Conservation (phyloP, 106 monocot genomes). For the Amphibolis antarctica region DNA sequence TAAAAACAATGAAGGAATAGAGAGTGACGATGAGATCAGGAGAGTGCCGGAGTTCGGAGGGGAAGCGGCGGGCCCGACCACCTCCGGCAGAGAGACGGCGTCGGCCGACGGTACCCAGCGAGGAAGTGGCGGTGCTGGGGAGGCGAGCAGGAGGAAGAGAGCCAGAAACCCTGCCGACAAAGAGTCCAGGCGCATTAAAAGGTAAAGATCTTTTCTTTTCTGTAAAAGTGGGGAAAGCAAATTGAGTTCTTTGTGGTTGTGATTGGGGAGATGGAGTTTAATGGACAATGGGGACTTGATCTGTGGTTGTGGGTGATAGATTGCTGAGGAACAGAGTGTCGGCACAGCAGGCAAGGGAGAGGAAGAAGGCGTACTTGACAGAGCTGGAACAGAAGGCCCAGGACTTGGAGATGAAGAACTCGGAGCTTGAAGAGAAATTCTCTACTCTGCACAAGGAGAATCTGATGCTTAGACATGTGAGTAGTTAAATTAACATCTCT, state of each 20-base stretch:
- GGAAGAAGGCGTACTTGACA: constrained; percentile 79
- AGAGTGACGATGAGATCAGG: constrained; percentile 75
- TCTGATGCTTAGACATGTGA: constrained; percentile 82
- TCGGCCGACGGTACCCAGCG: constrained; percentile 16
- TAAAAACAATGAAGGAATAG: constrained; percentile 33
- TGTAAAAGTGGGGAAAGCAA: neutral
- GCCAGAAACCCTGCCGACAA: constrained; percentile 64
- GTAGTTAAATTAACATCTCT: neutral
- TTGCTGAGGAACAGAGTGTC: constrained; percentile 82
- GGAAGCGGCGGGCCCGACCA: constrained; percentile 30
- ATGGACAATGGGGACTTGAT: neutral
- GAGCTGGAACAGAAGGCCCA: constrained; percentile 65
- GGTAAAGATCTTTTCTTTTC: constrained; percentile 28
- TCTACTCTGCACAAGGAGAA: constrained; percentile 85
- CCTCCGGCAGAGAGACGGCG: constrained; percentile 29
- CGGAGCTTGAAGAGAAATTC: constrained; percentile 74
- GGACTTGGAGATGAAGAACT: constrained; percentile 67
- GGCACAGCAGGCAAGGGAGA: constrained; percentile 80
- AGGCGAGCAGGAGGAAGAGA: constrained; percentile 45
- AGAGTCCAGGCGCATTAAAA: constrained; percentile 81
- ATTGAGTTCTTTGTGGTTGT: neutral
- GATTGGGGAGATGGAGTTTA: neutral
- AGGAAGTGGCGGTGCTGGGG: constrained; percentile 13
- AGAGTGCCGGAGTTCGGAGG: constrained; percentile 63
- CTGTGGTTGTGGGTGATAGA: constrained; percentile 16